A percentile compares a stretch with the other conserved stretches of the same genome.
Conservation (phyloP, 2,329 filamentous ascomycete genomes). For the Colletotrichum sp. region DNA sequence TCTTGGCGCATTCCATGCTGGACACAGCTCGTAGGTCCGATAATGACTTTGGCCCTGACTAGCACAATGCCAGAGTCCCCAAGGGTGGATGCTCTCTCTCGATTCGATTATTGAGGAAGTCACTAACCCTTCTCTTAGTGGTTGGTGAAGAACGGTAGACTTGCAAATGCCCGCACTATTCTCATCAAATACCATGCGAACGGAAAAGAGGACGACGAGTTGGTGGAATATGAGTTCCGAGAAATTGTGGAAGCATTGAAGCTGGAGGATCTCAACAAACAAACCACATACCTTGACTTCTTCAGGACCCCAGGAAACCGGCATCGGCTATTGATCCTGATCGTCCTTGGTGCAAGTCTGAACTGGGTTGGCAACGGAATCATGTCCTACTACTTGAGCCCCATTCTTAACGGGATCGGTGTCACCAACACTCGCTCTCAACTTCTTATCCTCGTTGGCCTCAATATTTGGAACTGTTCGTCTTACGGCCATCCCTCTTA, state of each 20-base stretch:
- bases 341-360: neutral
- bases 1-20: neutral
- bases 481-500: neutral
- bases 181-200: neutral
- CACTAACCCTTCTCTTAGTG: neutral
- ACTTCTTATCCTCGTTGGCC: neutral
- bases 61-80: neutral
- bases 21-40: neutral
- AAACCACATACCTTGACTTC: neutral
- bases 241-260: neutral
- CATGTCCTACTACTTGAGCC: neutral
- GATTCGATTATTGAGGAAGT: neutral
- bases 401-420: conserved; percentile 5
- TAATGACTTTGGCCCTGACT: neutral
- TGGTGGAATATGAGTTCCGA: neutral
- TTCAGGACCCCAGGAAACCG: neutral
- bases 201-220: neutral
- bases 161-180: neutral
- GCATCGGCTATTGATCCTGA: neutral
- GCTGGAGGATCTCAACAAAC: neutral
- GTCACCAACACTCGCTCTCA: neutral
- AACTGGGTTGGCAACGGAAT: conserved; percentile 4
- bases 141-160: neutral
- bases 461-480: neutral
- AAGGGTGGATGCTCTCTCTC: neutral